phyloP scores from a whole-genome alignment of 371 early-diverging fungal genomes.

The Mortierella sp. region DNA sequence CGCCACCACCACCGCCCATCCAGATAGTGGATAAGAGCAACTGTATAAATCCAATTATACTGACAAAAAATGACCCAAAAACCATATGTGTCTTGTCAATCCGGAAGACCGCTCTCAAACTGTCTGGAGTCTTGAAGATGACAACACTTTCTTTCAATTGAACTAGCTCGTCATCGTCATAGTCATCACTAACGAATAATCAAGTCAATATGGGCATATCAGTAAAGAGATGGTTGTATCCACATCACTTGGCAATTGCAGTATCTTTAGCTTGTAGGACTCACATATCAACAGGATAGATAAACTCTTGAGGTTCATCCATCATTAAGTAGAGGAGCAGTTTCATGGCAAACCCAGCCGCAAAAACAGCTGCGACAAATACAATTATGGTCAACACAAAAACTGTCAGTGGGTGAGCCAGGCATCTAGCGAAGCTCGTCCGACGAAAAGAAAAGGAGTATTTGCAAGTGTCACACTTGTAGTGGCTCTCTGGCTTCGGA shows the following conservation, averaged over 20 bases:
- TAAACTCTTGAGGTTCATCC: constrained; percentile 46
- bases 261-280: constrained; percentile 8
- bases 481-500: constrained; percentile 47
- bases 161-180: constrained; percentile 24
- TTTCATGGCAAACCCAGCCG: constrained; percentile 54
- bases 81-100: constrained; percentile 57
- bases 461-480: constrained; percentile 56
- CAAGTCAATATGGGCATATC: background rate
- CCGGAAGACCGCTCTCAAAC: constrained; percentile 49
- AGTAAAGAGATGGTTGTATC: background rate
- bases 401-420: constrained; percentile 50
- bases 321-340: constrained; percentile 39
- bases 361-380: constrained; percentile 40
- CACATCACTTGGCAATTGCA: background rate
- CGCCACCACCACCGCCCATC: constrained; percentile 54
- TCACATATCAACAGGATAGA: constrained; percentile 47
- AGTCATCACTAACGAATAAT: constrained; percentile 22
- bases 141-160: constrained; percentile 24
- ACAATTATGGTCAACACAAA: constrained; percentile 44
- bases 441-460: constrained; percentile 52
- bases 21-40: constrained; percentile 44
- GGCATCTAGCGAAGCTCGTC: constrained; percentile 47
- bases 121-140: constrained; percentile 49
- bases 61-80: constrained; percentile 57
- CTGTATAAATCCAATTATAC: constrained; percentile 58